Conservation (phyloP, 1,139 yeast genomes). For the Zhuliangozyma blackwelliae region DNA sequence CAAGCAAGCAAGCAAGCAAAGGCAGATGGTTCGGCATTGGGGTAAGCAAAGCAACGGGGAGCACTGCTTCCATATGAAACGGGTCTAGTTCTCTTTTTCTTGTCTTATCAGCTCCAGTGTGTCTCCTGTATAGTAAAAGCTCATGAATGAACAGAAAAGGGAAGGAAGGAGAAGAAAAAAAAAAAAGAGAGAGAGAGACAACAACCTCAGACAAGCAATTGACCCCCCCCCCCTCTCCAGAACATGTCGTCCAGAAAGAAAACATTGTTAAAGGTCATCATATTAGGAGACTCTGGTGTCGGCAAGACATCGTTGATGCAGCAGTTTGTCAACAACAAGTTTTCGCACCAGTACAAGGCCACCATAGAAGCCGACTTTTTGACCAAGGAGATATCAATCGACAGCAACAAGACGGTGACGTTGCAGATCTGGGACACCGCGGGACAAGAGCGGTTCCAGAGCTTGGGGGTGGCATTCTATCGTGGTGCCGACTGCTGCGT, state of each 20-base stretch:
- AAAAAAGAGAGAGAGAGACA: too few species aligned
- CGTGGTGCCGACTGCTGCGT: constrained; percentile 99
- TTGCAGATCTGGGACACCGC: constrained; percentile 99
- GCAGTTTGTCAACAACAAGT: constrained; percentile 92
- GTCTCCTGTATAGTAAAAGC: too few species aligned
- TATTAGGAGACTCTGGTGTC: constrained; percentile 95
- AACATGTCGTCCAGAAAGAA: constrained; percentile 80
- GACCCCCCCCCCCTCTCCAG: neutral
- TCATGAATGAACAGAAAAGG: too few species aligned
- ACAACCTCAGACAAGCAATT: too few species aligned
- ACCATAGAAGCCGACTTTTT: constrained; percentile 97
- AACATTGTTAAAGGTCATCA: constrained; percentile 87
- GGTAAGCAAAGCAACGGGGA: too few species aligned
- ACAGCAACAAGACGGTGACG: constrained; percentile 69
- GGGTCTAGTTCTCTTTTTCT: too few species aligned
- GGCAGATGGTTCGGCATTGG: too few species aligned
- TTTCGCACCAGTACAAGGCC: constrained; percentile 93
- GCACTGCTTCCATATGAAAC: too few species aligned
- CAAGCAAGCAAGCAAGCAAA: too few species aligned
- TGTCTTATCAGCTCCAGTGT: too few species aligned
- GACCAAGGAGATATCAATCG: constrained; percentile 83
- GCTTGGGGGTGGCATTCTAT: constrained; percentile 94
- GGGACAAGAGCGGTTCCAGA: constrained; percentile 96
- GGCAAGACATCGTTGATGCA: constrained; percentile 97
- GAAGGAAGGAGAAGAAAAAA: too few species aligned